phyloP scores from a whole-genome alignment of 1,139 yeast species.

The Chernovozyma sophiae-reginae region DNA sequence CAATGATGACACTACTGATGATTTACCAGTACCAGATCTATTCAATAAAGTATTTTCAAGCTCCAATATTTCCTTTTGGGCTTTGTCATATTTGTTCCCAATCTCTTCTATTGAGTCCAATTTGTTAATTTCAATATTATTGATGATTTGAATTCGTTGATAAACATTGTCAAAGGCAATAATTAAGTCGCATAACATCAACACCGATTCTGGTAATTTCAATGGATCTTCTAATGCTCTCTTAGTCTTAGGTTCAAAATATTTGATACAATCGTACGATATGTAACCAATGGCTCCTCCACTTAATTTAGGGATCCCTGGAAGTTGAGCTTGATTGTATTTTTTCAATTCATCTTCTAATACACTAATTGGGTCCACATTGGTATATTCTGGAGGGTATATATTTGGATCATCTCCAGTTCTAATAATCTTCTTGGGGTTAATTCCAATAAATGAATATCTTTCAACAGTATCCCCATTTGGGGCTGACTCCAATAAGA shows the following conservation, averaged over 20 bases:
- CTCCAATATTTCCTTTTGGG: slow-evolving; percentile 52
- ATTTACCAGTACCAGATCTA: slow-evolving; percentile 21
- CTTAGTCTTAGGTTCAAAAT: slow-evolving; percentile 88
- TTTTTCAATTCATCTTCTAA: slow-evolving; percentile 68
- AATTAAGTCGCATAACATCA: slow-evolving; percentile 87
- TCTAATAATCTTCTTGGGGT: slow-evolving; percentile 73
- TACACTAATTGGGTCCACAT: slow-evolving; percentile 71
- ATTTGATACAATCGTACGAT: slow-evolving; percentile 92
- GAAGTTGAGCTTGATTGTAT: slow-evolving; percentile 66
- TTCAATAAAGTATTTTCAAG: slow-evolving; percentile 48
- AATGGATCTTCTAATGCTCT: slow-evolving; percentile 73
- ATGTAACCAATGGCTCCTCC: slow-evolving; percentile 98
- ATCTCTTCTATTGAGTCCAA: slow-evolving; percentile 36
- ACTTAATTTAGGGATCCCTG: slow-evolving; percentile 78
- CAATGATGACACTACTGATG: slow-evolving; percentile 10
- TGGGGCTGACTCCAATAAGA: slow-evolving; percentile 81
- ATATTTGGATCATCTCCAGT: slow-evolving; percentile 56
- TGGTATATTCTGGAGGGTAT: slow-evolving; percentile 31
- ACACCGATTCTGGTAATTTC: slow-evolving; percentile 81
- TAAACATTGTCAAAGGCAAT: slow-evolving; percentile 92
- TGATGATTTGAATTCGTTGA: slow-evolving; percentile 86
- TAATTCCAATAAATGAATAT: slow-evolving; percentile 84
- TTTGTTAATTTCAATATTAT: slow-evolving; percentile 55
- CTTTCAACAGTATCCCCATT: slow-evolving; percentile 89
- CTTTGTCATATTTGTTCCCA: slow-evolving; percentile 50